A percentile compares a stretch with the other conserved stretches of the same genome.
These are phyloP conservation scores for Tuber melanosporum DNA, from an alignment of 495 filamentous ascomycete species.

Conservation along the genomic window DNA sequence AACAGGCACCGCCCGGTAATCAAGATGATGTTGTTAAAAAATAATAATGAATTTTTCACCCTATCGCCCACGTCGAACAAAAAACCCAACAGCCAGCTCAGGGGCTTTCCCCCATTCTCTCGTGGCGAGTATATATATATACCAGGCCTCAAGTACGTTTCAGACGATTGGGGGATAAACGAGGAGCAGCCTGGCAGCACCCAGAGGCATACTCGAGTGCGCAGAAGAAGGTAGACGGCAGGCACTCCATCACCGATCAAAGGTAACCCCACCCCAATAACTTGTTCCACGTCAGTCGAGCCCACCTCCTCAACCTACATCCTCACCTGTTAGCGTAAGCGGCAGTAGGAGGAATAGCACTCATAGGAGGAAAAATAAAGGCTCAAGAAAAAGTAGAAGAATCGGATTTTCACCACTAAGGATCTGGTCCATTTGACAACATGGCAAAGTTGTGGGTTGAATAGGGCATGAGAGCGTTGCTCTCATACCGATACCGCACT, in stretches of 20 bases:
- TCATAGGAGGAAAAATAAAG: constrained; percentile 5
- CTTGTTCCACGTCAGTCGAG: constrained; percentile 2
- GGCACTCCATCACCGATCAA: background rate
- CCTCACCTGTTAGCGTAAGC: background rate
- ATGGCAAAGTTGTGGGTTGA: background rate
- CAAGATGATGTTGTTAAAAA: background rate
- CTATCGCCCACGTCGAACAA: background rate
- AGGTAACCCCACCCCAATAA: constrained; percentile 4
- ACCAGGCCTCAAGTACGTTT: background rate
- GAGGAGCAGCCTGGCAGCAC: background rate
- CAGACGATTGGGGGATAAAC: background rate
- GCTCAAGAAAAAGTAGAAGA: background rate
- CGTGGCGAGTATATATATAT: constrained; percentile 3
- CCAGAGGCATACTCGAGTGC: background rate
- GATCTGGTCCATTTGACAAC: constrained; percentile 1
- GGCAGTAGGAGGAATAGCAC: background rate
- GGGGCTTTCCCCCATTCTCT: background rate
- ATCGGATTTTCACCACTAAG: constrained; percentile 2
- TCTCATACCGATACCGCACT: background rate
- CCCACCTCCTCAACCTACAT: background rate
- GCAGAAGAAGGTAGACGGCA: background rate
- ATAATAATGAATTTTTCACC: constrained; percentile 1
- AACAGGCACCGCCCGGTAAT: constrained; percentile 2
- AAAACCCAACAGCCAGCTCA: background rate
- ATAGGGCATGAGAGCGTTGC: background rate